phyloP scores from a whole-genome alignment of 805 yeast species.

The Aciculoconidium aculeatum region DNA sequence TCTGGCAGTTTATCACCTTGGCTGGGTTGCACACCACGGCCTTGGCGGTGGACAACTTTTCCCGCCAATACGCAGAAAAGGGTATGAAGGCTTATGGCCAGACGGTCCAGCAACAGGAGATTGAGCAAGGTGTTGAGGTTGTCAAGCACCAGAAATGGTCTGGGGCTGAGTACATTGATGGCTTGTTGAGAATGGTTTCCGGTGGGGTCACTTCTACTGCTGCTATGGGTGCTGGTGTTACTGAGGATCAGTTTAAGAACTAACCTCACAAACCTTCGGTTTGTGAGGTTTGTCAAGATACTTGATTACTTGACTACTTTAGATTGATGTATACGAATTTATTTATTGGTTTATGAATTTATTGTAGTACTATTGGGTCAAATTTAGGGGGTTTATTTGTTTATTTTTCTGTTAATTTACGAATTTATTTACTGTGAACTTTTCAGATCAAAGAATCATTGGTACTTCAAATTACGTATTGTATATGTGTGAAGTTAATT shows the following conservation, averaged over 20 bases:
- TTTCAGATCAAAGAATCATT: too few relatives aligned
- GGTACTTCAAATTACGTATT: too few relatives aligned
- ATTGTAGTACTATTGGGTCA: too few relatives aligned
- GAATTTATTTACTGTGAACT: too few relatives aligned
- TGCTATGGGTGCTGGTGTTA: constrained; percentile 98
- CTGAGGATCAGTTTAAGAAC: constrained; percentile 87
- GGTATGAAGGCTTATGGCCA: constrained; percentile 98
- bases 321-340: too few relatives aligned
- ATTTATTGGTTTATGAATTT: too few relatives aligned
- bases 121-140: constrained; percentile 85
- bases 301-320: too few relatives aligned
- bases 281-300: too few relatives aligned
- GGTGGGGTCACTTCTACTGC: constrained; percentile 96
- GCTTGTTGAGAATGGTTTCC: constrained; percentile 79
- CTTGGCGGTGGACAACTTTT: constrained; percentile 79
- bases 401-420: too few relatives aligned
- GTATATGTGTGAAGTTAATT: too few relatives aligned
- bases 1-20: constrained; percentile 96
- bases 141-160: constrained; percentile 99
- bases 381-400: too few relatives aligned
- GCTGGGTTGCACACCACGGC: constrained; percentile 98
- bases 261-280: too few relatives aligned
- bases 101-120: constrained; percentile 80
- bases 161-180: constrained; percentile 95
- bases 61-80: constrained; percentile 66